Base-by-base conservation (phyloP, 2,329 filamentous ascomycete genomes). In the Venturia carpophila region DNA sequence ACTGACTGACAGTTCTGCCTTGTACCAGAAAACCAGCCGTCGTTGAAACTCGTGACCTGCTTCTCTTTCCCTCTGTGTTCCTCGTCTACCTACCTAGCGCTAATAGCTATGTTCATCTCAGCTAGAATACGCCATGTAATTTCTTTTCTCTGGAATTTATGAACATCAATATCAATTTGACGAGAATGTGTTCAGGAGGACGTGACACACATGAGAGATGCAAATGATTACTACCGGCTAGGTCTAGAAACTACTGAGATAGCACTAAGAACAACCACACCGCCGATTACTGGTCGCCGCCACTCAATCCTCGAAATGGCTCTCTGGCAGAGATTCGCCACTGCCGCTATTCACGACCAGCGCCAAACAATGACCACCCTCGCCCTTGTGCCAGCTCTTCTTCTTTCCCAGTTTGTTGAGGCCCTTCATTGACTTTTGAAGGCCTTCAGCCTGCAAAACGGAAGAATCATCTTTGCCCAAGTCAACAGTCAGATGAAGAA, bases 381-480 rank as follows among this genome's bases (percentile, higher is more conserved):
- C 55, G 6, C 21, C 27, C 17, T 67, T 70, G 15, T 71, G 66
- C 75, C 75, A 76, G 42, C 74, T 71, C 70, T 76, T 76, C 72
- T 74, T 76, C 72, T 76, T 76, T 5, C 75, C 75, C 42, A 71
- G 70, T 67, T 76, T 77, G 42, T 69, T 70, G 9, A 77, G 70
- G 63, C 69, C 71, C 63, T 62, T 69, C 62, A 76, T 63, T 10
- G 71, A 71, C 34, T 69, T 68, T 52, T 71, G 66, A 9, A 77
- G 66, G 11, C 70, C 71, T 60, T 76, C 75, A 34, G 64, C 45
- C 30, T 37, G 39, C n/a, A 66, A 24, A 42, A 42, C 24, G 10
- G 34, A 41, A 15, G 62, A 41, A 10, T 62, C 34, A 39, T 65
- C 39, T 24, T 37, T 56, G 17, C 42, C 42, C n/a, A 66, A 42